phyloP scores from a whole-genome alignment of 331 rosid species.

The Telfairia occidentalis region DNA sequence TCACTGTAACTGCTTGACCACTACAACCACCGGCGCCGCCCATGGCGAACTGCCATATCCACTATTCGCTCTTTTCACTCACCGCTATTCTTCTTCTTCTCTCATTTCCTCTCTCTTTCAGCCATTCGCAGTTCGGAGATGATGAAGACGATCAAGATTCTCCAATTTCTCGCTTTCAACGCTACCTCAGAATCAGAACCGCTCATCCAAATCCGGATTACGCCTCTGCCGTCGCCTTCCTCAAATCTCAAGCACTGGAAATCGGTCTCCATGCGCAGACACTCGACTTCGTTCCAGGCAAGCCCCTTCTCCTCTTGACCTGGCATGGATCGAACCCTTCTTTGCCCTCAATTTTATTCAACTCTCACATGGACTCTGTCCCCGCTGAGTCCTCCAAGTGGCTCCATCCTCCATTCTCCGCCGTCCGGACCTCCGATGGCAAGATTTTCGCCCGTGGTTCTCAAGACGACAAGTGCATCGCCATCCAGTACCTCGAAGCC shows the following conservation, averaged over 20 bases:
- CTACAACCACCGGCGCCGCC: neutral
- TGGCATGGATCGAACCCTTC: constrained; percentile 63
- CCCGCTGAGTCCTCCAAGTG: constrained; percentile 78
- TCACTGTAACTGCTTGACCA: neutral
- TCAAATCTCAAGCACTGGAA: constrained; percentile 35
- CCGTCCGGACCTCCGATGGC: constrained; percentile 40
- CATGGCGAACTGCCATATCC: constrained; percentile 12
- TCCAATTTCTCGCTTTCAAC: constrained; percentile 68
- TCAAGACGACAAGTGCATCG: constrained; percentile 83
- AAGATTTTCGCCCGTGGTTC: constrained; percentile 67
- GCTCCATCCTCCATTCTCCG: constrained; percentile 77
- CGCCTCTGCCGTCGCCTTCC: constrained; percentile 58
- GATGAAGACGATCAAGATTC: constrained; percentile 17
- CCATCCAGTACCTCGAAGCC: constrained; percentile 69
- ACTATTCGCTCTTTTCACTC: neutral
- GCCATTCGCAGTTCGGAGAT: neutral
- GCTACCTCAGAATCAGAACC: constrained; percentile 65
- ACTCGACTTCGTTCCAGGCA: constrained; percentile 38
- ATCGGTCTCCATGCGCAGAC: constrained; percentile 32
- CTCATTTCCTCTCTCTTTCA: constrained; percentile 3
- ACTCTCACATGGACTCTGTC: constrained; percentile 89
- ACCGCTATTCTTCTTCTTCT: neutral
- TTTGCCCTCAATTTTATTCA: constrained; percentile 67
- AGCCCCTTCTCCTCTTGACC: constrained; percentile 62
- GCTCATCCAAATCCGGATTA: constrained; percentile 78